Base-by-base conservation (phyloP, 495 filamentous ascomycete species). In the Podospora tetraspora region DNA sequence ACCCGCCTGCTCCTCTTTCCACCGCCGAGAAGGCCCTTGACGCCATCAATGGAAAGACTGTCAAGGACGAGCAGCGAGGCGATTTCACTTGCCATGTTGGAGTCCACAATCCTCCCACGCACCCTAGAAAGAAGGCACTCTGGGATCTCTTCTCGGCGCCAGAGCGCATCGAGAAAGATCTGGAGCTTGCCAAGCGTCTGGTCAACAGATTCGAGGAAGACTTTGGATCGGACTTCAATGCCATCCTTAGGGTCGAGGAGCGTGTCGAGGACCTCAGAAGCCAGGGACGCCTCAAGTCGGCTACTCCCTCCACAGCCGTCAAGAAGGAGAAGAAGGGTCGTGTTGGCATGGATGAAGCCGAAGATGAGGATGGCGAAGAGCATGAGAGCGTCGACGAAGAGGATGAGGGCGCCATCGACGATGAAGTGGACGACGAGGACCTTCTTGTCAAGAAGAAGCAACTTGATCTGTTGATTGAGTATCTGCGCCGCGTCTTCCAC, bases 11-110 rank as follows among this genome's bases (percentile, higher is more conserved):
- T 8, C 78, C 80, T 30, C 67, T 79, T 9, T 83, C 81, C 7
- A 88, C 89, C 16, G 92, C 92, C 2, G 90, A 94, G 57, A 93
- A 90, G 72, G 96, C 95, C 16, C 85, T 97, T 0, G 92, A 94
- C 63, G 91, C 92, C 21, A 89, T 98, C 73, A 97, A 98, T 70
- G 93, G 94, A 66, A 97, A 98, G 81, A 95, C 92, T 0, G 96
- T 99, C 67, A 90, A 96, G 73, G 95, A 97, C 72, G 89, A 95
- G 66, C 87, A 89, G 60, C 90, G 93, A 43, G 96, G 94, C 25
- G 93, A 98, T 76, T 99, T 99, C 77, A 92, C 92, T 24, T 97
- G 94, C 75, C 96, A 99, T 76, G 95, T 98, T 56, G 95, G 95
- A 63, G 89, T 99, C 34, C 95, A 99, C 78, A 90, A 91, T 59